A percentile compares a stretch with the other conserved stretches of the same genome.
These are phyloP conservation scores for Fusarium tricinctum DNA, from an alignment of 2,329 filamentous ascomycete species.

Conservation along the genomic window DNA sequence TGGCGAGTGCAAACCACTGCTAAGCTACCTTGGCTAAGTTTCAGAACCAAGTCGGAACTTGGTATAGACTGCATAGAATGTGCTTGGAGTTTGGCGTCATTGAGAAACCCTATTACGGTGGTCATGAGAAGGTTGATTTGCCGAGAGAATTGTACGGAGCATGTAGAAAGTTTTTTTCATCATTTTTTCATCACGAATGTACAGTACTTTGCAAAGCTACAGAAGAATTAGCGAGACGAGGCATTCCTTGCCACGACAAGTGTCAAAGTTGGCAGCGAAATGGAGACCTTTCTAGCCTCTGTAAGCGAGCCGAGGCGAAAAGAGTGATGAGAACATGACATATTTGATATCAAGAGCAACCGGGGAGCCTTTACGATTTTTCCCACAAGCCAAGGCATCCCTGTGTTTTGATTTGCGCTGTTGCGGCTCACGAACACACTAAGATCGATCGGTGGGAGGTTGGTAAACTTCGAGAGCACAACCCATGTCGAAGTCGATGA, in stretches of 20 bases:
- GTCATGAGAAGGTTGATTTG: neutral
- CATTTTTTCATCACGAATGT: neutral
- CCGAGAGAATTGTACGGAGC: neutral
- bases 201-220: neutral
- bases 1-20: slow-evolving; percentile 11
- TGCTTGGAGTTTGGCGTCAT: slow-evolving; percentile 35
- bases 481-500: neutral
- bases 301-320: slow-evolving; percentile 13
- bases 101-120: slow-evolving; percentile 3
- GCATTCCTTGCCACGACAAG: slow-evolving; percentile 1
- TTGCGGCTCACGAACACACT: neutral
- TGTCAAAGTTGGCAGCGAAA: slow-evolving; percentile 15
- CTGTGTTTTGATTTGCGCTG: slow-evolving; percentile 9
- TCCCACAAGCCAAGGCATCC: slow-evolving; percentile 23
- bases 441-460: neutral
- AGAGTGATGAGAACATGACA: slow-evolving; percentile 33
- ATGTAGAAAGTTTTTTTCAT: neutral
- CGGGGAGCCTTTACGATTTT: neutral
- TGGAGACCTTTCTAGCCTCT: slow-evolving; percentile 17
- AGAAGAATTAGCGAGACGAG: neutral
- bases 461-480: neutral
- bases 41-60: slow-evolving; percentile 44
- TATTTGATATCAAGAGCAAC: slow-evolving; percentile 10
- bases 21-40: slow-evolving; percentile 22
- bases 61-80: slow-evolving; percentile 19